Base-by-base conservation (phyloP, 2,329 filamentous ascomycete genomes). In the Sarocladium oryzae region DNA sequence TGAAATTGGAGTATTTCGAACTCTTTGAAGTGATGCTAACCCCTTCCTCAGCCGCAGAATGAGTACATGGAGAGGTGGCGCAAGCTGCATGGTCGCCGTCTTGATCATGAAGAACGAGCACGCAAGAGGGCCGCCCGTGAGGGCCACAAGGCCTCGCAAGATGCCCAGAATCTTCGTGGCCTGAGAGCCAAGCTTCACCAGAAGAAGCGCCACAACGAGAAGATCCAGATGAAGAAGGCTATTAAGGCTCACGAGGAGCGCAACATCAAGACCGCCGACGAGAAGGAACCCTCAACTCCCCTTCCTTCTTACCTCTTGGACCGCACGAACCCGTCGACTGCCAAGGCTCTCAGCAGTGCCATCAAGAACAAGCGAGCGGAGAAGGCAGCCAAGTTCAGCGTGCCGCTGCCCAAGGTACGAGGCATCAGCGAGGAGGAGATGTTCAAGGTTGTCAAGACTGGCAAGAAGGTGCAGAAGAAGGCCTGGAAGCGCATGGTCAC, bases 291-390 rank as follows among this genome's bases (percentile, higher is more conserved):
- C 23, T 82, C 79, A 59, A 89, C 88, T 48, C 89, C 93, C 52
- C 77, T 97, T 61, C 93, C 93, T 49, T 85, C 89, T 61, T 99
- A 97, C 70, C 80, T 99, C 67, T 84, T 99, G 56, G 93, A 99
- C 74, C 83, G 93, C n/a, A 75, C 64, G 49, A 71, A 82, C 64
- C 75, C 78, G 10, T 71, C 72, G 24, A 73, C 69, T 54, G 78
- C 78, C 51, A 82, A 95, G 71, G 86, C 86, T 0, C 76, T 95
- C 49, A 86, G 81, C 53, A 87, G 81, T 54, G 88, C 90, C 51
- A 95, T 96, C 74, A 99, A 97, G 81, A 89, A 96, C 70, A 96
- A 96, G 78, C 80, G 93, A 36, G 80, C 80, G 56, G 95, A 96
- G 69, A 96, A 96, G 79, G 89, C 91, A 6, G 93, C 93, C 49